These are phyloP conservation scores for Penicillium canariense DNA, from an alignment of 495 filamentous ascomycete species.

Conservation along the genomic window DNA sequence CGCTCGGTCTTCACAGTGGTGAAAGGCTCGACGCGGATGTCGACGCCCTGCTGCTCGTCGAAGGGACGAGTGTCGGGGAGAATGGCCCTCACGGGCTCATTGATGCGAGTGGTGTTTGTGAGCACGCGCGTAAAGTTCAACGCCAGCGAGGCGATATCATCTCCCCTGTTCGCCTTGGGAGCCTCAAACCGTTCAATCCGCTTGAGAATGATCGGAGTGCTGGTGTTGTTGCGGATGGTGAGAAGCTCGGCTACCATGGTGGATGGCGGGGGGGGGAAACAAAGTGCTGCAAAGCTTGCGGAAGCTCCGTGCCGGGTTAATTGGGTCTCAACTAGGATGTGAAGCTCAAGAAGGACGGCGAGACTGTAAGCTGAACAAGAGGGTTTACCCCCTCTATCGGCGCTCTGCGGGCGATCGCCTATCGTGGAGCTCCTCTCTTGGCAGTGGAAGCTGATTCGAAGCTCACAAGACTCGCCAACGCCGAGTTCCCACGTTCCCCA, in stretches of 20 bases:
- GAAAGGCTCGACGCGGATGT: conserved; percentile 59
- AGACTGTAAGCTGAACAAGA: background rate
- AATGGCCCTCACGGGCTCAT: conserved; percentile 42
- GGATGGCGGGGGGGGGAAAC: background rate
- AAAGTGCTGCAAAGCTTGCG: background rate
- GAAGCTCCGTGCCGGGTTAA: background rate
- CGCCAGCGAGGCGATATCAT: conserved; percentile 43
- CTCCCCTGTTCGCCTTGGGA: conserved; percentile 41
- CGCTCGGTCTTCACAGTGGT: conserved; percentile 54
- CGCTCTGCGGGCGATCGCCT: conserved; percentile 20
- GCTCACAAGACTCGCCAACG: conserved; percentile 5
- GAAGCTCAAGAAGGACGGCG: background rate
- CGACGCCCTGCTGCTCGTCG: conserved; percentile 48
- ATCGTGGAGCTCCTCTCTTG: conserved; percentile 13
- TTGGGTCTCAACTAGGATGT: background rate
- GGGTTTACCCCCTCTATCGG: conserved; percentile 19
- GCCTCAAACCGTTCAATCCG: conserved; percentile 69
- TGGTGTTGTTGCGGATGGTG: conserved; percentile 85
- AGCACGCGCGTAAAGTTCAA: conserved; percentile 51
- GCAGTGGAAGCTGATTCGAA: conserved; percentile 19
- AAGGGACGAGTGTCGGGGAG: conserved; percentile 54
- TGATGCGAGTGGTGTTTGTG: conserved; percentile 43
- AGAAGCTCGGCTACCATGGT: conserved; percentile 51
- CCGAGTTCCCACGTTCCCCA: background rate
- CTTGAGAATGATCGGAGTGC: conserved; percentile 68